phyloP scores from a whole-genome alignment of 257 asterid genomes.

The Gentiana dahurica region DNA sequence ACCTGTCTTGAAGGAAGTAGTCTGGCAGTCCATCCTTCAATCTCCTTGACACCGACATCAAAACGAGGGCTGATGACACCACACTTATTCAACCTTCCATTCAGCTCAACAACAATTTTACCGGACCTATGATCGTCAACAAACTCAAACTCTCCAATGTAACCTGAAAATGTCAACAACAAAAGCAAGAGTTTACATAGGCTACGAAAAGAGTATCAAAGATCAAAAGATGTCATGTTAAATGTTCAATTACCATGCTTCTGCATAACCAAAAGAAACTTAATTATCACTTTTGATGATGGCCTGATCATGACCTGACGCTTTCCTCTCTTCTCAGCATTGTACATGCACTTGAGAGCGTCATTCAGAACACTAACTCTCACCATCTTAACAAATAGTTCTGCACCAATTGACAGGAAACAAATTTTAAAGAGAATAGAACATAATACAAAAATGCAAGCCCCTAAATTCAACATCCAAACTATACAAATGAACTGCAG shows the following conservation, averaged over 20 bases:
- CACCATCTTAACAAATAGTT: slow-evolving; percentile 15
- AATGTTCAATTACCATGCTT: slow-evolving; percentile 20
- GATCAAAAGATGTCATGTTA: not conserved
- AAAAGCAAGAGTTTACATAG: not conserved
- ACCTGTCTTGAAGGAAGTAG: slow-evolving; percentile 35
- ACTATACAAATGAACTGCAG: no score
- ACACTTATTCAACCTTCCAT: slow-evolving; percentile 30
- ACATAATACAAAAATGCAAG: no score
- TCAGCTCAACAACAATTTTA: slow-evolving; percentile 30
- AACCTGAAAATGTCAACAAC: slow-evolving; percentile 12
- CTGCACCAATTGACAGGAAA: not conserved
- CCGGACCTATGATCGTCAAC: slow-evolving; percentile 34
- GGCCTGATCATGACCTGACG: slow-evolving; percentile 31
- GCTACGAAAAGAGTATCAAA: not conserved
- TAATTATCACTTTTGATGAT: slow-evolving; percentile 27
- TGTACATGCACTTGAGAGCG: slow-evolving; percentile 34
- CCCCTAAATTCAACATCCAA: no score
- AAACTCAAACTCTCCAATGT: slow-evolving; percentile 27
- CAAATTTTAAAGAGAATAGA: not conserved
- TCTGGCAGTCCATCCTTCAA: slow-evolving; percentile 36
- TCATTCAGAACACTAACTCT: slow-evolving; percentile 29
- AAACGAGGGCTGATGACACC: slow-evolving; percentile 35
- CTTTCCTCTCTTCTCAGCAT: slow-evolving; percentile 29
- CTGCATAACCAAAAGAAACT: slow-evolving; percentile 32
- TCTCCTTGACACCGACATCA: slow-evolving; percentile 27